A percentile compares a stretch with the other conserved stretches of the same genome.
Evolutionary conservation across 2,329 filamentous ascomycete genomes (phyloP).

Genomic region (Venturia pyrina): DNA sequence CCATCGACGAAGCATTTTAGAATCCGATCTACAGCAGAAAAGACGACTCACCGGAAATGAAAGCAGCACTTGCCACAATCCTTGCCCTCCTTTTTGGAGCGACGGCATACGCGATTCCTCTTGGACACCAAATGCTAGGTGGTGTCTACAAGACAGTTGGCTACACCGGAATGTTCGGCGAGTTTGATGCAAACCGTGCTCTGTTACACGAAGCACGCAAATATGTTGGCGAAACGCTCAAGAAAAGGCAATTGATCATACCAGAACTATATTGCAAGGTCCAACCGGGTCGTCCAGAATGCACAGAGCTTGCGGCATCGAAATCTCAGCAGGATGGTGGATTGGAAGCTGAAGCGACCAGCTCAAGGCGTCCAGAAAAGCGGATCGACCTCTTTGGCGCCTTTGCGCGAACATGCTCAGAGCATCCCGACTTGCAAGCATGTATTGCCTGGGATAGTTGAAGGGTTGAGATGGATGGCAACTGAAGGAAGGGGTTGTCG

Average conservation of each 20-base stretch:
- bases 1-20: background rate
- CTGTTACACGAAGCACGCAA: background rate
- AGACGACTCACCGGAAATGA: background rate
- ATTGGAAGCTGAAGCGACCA: background rate
- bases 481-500: background rate
- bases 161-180: too few relatives aligned
- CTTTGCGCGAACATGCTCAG: background rate
- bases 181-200: background rate
- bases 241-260: background rate
- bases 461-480: background rate
- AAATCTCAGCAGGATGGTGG: background rate
- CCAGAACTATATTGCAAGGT: background rate
- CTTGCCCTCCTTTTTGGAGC: background rate
- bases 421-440: background rate
- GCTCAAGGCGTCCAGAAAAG: background rate
- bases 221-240: background rate
- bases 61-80: background rate
- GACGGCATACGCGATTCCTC: background rate
- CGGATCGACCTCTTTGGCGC: background rate
- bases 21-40: background rate
- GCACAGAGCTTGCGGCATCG: background rate
- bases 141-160: background rate
- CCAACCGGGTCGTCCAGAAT: background rate
- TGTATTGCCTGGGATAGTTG: background rate
- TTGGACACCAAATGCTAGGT: background rate